Base-by-base conservation (phyloP, 495 filamentous ascomycete species). In the Darksidea phi region DNA sequence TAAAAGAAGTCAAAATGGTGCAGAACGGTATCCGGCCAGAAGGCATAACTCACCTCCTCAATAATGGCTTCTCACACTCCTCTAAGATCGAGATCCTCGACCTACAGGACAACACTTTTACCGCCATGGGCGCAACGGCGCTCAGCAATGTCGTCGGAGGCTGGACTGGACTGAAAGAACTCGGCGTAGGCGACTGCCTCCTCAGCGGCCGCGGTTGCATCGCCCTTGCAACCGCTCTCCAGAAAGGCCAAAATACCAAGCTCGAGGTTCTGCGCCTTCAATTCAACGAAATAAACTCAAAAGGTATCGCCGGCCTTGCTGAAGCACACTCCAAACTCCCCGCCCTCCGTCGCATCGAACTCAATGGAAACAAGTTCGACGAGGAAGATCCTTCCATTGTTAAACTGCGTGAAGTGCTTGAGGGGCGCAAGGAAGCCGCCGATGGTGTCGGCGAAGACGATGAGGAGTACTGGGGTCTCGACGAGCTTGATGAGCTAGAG, bases 51-150 rank as follows among this genome's bases (percentile, higher is more conserved):
- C 77, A 83, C 62, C 75, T 98, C 47, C 70, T 98, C 48, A 83
- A 81, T 59, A 79, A 91, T 47, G 94, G 94, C 61, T 78, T 98
- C 41, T 77, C 80, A 51, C 80, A 86, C 62, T 82, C 87, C 32
- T 77, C 70, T 20, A 75, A 76, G 34, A 79, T 98, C 36, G 74
- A 84, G 71, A 80, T 89, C 43, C 72, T 97, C 36, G 94, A 98
- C 80, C 74, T 98, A 65, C 92, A 98, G 76, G 94, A 98, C 72
- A 98, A 98, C 74, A 97, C 94, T 11, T 97, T 97, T 70, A 97
- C 95, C 7, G 64, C 85, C 34, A 76, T 80, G 57, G 94, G 92
- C 7, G 90, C 91, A 4, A 84, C 77, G 66, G 91, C 91, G 26
- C 78, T 98, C 42, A 84, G 88, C 2, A 80, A 81, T 59, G 90